Base-by-base conservation (phyloP, 2,329 filamentous ascomycete species). In the Aspergillus bombycis region DNA sequence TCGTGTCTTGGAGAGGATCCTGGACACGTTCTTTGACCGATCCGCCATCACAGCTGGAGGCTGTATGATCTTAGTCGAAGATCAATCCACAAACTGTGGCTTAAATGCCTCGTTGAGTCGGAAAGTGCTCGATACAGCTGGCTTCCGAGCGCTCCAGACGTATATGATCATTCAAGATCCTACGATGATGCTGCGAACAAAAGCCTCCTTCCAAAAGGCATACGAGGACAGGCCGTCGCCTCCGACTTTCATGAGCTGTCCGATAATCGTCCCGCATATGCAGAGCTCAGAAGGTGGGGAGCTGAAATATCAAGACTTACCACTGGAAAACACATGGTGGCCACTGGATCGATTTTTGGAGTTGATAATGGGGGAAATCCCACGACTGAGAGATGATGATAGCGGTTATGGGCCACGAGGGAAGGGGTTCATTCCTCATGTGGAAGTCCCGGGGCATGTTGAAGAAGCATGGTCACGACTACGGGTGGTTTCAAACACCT, bases 61-160 rank as follows among this genome's bases (percentile, higher is more conserved):
- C 12, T 74, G 75, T 21, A 67, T 59, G 9, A 71, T 82, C 23
- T 67, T 82, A 3, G 60, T 82, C 9, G 81, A 83, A 62, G 77
- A 81, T 52, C 62, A 73, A n/a, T 82, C 79, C 0, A 82, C 80
- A 0, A 83, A 83, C 62, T 82, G 81, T 64, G 81, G 81, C 19
- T 75, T 76, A 14, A 83, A 83, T 65, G 81, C 81, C 6, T 67
- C 68, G 2, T 72, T 80, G 48, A 77, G 75, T 23, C 67, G 72
- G 5, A 71, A 72, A 9, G 59, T 81, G 5, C 73, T 83, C 1
- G 74, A 78, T n/a, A 61, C 56, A 3, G 65, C 69, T 8, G 71
- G 70, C 0, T 55, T 79, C 1, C 36, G 60, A 0, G 54, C 45
- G 6, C 70, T 72, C 0, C 63, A 62, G 3, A 74, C 71, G 0